phyloP scores from a whole-genome alignment of 2,329 filamentous ascomycete genomes.

The Aspergillus glaucus region DNA sequence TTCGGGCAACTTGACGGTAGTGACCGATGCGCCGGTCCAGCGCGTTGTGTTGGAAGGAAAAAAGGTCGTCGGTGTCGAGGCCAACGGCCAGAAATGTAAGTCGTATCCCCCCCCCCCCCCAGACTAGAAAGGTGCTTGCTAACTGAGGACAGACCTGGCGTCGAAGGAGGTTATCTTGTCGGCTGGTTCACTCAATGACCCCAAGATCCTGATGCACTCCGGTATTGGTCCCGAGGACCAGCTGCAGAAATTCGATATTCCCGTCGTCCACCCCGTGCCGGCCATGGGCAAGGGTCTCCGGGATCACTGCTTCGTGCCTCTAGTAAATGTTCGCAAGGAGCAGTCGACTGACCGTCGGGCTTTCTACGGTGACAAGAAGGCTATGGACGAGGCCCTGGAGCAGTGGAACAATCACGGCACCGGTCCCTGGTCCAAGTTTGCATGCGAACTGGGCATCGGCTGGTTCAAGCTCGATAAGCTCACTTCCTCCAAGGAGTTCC shows the following conservation, averaged over 20 bases:
- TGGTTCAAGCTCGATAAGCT: constrained; percentile 41
- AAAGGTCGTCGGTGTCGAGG: constrained; percentile 42
- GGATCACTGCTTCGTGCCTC: neutral
- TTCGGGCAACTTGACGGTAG: constrained; percentile 49
- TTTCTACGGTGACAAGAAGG: neutral
- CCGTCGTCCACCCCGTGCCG: constrained; percentile 33
- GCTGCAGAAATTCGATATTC: constrained; percentile 37
- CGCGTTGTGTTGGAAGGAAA: constrained; percentile 44
- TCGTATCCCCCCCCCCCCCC: neutral
- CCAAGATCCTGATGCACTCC: constrained; percentile 43
- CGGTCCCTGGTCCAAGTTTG: constrained; percentile 29
- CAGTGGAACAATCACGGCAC: constrained; percentile 16
- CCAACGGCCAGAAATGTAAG: constrained; percentile 37
- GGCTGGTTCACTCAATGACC: constrained; percentile 34
- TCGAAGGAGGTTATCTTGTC: constrained; percentile 36
- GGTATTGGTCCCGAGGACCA: constrained; percentile 43
- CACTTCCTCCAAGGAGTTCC: constrained; percentile 43
- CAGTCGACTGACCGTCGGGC: neutral
- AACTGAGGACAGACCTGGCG: constrained; percentile 19
- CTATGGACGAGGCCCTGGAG: neutral
- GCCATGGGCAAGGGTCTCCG: constrained; percentile 36
- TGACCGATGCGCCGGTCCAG: constrained; percentile 45
- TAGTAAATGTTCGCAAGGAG: neutral
- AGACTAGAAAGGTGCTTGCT: neutral
- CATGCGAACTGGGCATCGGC: constrained; percentile 25